Percentiles rank a stretch among this genome's conserved stretches.
These are phyloP conservation scores for Exserohilum rostratum DNA, from an alignment of 2,329 filamentous ascomycete genomes.

Conservation along the genomic window DNA sequence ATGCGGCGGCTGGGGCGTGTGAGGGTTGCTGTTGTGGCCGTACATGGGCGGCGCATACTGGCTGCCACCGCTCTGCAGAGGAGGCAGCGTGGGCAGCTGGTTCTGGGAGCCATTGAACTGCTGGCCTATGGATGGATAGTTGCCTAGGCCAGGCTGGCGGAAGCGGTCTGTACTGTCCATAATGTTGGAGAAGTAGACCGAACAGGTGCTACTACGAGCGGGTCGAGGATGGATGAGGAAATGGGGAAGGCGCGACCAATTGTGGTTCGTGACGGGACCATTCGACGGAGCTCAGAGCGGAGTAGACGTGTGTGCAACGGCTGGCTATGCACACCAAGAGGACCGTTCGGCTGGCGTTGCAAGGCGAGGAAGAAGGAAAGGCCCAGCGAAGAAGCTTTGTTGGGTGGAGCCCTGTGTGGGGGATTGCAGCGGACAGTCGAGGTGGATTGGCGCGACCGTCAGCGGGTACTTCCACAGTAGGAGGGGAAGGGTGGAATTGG, in stretches of 20 bases:
- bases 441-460: slow-evolving; percentile 25
- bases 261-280: slow-evolving; percentile 35
- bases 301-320: slow-evolving; percentile 31
- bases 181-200: slow-evolving; percentile 14
- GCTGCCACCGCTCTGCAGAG: slow-evolving; percentile 37
- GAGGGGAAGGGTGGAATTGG: slow-evolving; percentile 24
- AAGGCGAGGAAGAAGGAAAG: slow-evolving; percentile 30
- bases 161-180: slow-evolving; percentile 46
- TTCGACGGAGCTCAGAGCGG: slow-evolving; percentile 37
- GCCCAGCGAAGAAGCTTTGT: slow-evolving; percentile 39
- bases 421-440: slow-evolving; percentile 32
- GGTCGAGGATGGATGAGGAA: slow-evolving; percentile 18
- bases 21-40: slow-evolving; percentile 46
- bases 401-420: slow-evolving; percentile 45
- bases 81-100: slow-evolving; percentile 45
- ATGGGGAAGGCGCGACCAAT: slow-evolving; percentile 42
- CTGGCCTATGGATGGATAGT: slow-evolving; percentile 42
- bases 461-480: slow-evolving; percentile 17
- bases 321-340: slow-evolving; percentile 30
- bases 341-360: slow-evolving; percentile 32
- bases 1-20: slow-evolving; percentile 46
- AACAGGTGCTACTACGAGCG: slow-evolving; percentile 2
- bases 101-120: slow-evolving; percentile 39
- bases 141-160: slow-evolving; percentile 43
- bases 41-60: slow-evolving; percentile 41